Conservation (phyloP, 768 basidiomycete species). For the Heimioporus sp. region DNA sequence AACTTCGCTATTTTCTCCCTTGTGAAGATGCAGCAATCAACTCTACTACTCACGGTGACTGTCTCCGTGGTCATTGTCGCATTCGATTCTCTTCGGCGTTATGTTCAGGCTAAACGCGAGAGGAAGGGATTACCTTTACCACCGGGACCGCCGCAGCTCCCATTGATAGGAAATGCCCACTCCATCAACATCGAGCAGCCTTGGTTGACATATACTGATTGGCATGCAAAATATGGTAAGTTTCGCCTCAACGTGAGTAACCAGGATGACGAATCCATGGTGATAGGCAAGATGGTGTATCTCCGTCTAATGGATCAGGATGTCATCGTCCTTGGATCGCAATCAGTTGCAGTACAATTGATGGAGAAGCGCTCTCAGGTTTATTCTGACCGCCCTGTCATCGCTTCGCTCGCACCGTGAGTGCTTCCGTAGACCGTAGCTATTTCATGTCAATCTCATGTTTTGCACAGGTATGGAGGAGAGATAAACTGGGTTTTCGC, state of each 20-base stretch:
- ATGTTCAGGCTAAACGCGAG: not conserved
- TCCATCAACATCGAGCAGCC: not conserved
- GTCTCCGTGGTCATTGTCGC: not conserved
- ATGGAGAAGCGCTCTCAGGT: constrained; percentile 43
- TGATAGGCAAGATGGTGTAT: constrained; percentile 41
- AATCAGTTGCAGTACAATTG: constrained; percentile 41
- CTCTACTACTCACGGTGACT: not conserved
- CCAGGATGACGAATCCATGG: not conserved
- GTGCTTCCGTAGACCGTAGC: not conserved
- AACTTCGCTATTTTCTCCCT: too few species aligned
- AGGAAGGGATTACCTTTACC: constrained; percentile 2
- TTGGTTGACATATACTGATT: constrained; percentile 8
- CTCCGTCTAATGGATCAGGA: constrained; percentile 43
- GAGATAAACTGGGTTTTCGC: not conserved
- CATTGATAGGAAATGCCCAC: constrained; percentile 4
- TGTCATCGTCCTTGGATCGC: constrained; percentile 43
- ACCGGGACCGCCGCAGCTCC: constrained; percentile 4
- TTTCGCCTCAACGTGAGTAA: not conserved
- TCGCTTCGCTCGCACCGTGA: constrained; percentile 11
- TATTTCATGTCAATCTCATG: not conserved
- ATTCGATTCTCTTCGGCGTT: not conserved
- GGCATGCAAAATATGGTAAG: constrained; percentile 6
- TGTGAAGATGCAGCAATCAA: not conserved
- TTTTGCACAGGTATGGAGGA: constrained; percentile 1
- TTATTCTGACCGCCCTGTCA: constrained; percentile 47